Base-by-base conservation (phyloP, 371 early-diverging fungal genomes). In the Mucor mucedo region DNA sequence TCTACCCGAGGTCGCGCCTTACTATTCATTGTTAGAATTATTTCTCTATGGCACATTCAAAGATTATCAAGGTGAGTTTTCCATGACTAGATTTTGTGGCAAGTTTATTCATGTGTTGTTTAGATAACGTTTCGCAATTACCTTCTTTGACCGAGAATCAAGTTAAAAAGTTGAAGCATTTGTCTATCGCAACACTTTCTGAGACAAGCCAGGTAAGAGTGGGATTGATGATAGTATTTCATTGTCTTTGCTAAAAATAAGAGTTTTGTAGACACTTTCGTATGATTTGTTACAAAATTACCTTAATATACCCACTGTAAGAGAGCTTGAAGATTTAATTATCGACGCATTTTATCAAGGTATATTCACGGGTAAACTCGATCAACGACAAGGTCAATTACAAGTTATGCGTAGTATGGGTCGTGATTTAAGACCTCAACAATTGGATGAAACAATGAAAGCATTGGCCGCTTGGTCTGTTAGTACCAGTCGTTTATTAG, bases 271-370 rank as follows among this genome's bases (percentile, higher is more conserved):
- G 89, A 86, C 86, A 27, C 73, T 90, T 30, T 72, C 78, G 4
- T 95, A 95, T 65, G 75, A 78, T 27, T 50, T 67, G n/a, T 79
- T 95, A 44, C 80, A 86, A 61, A 42, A 75, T n/a, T 79, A 85
- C 33, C 83, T 95, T 5, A 83, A 91, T 68, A 85, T 93, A 62
- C 62, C 85, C 40, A 91, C 87, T 45, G 85, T 93, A 10, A 86
- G 94, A 38, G 89, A 89, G 54, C 76, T 95, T 40, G 95, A 95
- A 65, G 93, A 93, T 74, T 72, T 93, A 60, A 86, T 93, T 65
- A 95, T 95, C 65, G 92, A 93, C 54, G 90, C 91, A 30, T 88
- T 95, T 42, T 93, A 93, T 66, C 87, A 91, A 60, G 88, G 86
- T 49, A 69, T 95, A 3, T 68, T 95, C 50, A 77, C 76, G 14